phyloP scores from a whole-genome alignment of 495 filamentous ascomycete genomes.

The Hypoxylon lienhwacheense region DNA sequence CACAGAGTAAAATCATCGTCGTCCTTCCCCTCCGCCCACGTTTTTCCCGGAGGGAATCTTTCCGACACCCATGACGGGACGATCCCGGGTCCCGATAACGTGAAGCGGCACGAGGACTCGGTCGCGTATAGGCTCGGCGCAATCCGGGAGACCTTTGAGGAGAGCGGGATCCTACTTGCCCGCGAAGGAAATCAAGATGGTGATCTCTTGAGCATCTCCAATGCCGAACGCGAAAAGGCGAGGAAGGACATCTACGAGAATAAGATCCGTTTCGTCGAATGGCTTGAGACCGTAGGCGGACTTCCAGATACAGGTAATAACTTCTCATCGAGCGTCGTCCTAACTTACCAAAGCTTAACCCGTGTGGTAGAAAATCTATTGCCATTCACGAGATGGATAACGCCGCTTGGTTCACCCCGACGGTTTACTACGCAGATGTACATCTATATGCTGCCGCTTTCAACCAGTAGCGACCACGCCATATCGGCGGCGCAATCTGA shows the following conservation, averaged over 20 bases:
- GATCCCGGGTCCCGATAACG: slow-evolving; percentile 50
- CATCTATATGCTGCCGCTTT: slow-evolving; percentile 83
- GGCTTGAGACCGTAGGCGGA: slow-evolving; percentile 65
- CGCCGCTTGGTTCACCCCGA: slow-evolving; percentile 67
- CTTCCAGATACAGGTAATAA: slow-evolving; percentile 65
- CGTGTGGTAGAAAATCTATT: slow-evolving; percentile 60
- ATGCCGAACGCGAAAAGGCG: slow-evolving; percentile 63
- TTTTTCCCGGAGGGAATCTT: slow-evolving; percentile 94
- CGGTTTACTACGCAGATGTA: slow-evolving; percentile 97
- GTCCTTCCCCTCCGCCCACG: slow-evolving; percentile 88
- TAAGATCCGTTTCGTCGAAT: slow-evolving; percentile 62
- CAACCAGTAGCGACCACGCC: slow-evolving; percentile 41
- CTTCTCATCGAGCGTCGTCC: neutral
- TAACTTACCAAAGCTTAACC: neutral
- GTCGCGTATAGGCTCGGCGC: slow-evolving; percentile 73
- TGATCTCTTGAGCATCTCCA: slow-evolving; percentile 56
- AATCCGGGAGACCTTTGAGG: slow-evolving; percentile 91
- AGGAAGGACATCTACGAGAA: slow-evolving; percentile 66
- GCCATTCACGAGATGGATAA: slow-evolving; percentile 92
- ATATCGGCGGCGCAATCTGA: slow-evolving; percentile 40
- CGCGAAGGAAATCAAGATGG: slow-evolving; percentile 47
- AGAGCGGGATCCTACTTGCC: slow-evolving; percentile 86
- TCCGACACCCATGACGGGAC: slow-evolving; percentile 69
- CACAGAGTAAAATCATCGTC: slow-evolving; percentile 79
- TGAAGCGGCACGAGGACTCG: slow-evolving; percentile 65